Conservation (phyloP, 2,329 filamentous ascomycete species). For the Aureobasidium namibiae region DNA sequence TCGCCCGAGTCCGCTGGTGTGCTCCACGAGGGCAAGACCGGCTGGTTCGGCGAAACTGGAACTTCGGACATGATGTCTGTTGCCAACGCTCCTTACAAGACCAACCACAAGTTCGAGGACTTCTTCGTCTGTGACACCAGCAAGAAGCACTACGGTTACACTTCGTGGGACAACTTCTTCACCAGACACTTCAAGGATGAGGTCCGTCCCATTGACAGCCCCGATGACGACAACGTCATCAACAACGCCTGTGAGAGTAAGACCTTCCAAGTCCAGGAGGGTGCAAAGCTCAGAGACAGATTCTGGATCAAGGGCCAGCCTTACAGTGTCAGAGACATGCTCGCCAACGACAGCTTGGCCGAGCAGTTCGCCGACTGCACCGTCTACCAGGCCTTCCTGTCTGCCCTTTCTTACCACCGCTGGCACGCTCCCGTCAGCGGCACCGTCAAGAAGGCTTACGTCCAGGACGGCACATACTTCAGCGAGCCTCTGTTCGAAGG, state of each 20-base stretch:
- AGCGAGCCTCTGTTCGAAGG: slow-evolving; percentile 50
- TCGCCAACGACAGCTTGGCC: slow-evolving; percentile 47
- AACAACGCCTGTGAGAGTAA: slow-evolving; percentile 59
- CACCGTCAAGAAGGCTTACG: slow-evolving; percentile 48
- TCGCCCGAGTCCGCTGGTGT: slow-evolving; percentile 30
- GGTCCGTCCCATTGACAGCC: slow-evolving; percentile 50
- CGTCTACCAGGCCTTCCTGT: slow-evolving; percentile 64
- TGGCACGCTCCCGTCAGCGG: slow-evolving; percentile 65
- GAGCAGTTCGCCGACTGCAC: slow-evolving; percentile 54
- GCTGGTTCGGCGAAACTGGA: slow-evolving; percentile 36
- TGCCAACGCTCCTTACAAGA: slow-evolving; percentile 23
- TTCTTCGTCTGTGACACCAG: slow-evolving; percentile 53
- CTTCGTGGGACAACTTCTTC: slow-evolving; percentile 65
- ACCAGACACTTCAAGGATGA: slow-evolving; percentile 49
- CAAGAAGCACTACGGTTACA: slow-evolving; percentile 50
- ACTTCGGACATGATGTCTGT: slow-evolving; percentile 29
- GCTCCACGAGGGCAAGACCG: slow-evolving; percentile 26
- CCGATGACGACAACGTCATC: slow-evolving; percentile 48
- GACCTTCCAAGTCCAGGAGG: slow-evolving; percentile 43
- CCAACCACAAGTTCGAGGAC: slow-evolving; percentile 35
- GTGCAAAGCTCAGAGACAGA: slow-evolving; percentile 48
- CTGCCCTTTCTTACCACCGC: slow-evolving; percentile 59
- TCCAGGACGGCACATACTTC: slow-evolving; percentile 60
- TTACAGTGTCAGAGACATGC: slow-evolving; percentile 44
- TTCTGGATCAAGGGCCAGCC: slow-evolving; percentile 66